Percentiles rank a stretch among this genome's conserved stretches.
Evolutionary conservation across 192 early-diverging fungal genomes (phyloP).

Genomic region (Gigaspora rosea): DNA sequence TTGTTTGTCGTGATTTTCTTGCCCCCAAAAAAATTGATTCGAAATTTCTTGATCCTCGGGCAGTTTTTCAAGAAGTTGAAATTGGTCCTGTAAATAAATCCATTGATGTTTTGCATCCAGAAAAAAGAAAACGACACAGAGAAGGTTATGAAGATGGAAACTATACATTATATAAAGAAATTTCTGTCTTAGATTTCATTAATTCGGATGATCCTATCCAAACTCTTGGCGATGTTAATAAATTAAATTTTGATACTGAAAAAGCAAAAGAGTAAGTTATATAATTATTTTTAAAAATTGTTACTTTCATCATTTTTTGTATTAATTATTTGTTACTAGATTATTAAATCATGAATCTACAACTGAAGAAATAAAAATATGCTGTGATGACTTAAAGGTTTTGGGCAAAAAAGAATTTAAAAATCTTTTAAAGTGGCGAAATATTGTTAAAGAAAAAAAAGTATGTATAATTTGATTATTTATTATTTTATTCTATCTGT

Average conservation of each 20-base stretch:
- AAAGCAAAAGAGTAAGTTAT: conserved; percentile 53
- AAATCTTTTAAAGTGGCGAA: conserved; percentile 86
- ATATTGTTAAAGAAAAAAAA: conserved; percentile 63
- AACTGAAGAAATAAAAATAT: conserved; percentile 76
- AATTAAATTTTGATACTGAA: conserved; percentile 73
- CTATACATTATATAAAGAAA: conserved; percentile 80
- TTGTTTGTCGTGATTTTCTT: conserved; percentile 91
- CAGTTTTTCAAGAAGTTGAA: conserved; percentile 93
- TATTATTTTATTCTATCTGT: not conserved
- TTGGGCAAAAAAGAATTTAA: conserved; percentile 95
- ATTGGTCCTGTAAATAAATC: conserved; percentile 48
- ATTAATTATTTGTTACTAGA: conserved; percentile 11
- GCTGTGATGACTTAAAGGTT: conserved; percentile 87
- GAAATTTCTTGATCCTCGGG: conserved; percentile 86
- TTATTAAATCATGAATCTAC: conserved; percentile 65
- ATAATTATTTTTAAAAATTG: not conserved
- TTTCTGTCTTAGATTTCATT: conserved; percentile 80
- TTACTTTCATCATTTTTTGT: not conserved
- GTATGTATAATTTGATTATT: conserved; percentile 40
- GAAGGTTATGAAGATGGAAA: conserved; percentile 98
- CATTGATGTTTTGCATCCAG: conserved; percentile 88
- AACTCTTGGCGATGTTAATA: conserved; percentile 76
- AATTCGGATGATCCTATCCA: conserved; percentile 74
- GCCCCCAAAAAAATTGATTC: conserved; percentile 96
- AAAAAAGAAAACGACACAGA: conserved; percentile 88